phyloP scores from a whole-genome alignment of 805 yeast genomes.

The Candida parachauliodes region DNA sequence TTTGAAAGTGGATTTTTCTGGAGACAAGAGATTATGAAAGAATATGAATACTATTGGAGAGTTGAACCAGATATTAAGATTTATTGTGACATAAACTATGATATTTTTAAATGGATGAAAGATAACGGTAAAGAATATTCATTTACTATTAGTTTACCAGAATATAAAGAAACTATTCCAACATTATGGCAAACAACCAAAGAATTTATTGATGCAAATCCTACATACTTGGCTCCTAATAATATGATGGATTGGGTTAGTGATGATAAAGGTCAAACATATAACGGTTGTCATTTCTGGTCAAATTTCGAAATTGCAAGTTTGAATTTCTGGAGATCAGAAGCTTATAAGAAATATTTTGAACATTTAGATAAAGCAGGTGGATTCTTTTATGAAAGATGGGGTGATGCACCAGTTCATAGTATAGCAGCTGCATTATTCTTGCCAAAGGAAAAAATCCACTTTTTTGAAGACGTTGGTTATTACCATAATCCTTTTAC shows the following conservation, averaged over 20 bases:
- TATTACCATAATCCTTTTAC: slow-evolving; percentile 80
- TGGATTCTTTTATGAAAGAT: slow-evolving; percentile 84
- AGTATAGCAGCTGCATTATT: slow-evolving; percentile 81
- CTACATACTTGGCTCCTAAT: slow-evolving; percentile 56
- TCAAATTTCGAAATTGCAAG: slow-evolving; percentile 80
- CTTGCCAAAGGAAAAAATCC: slow-evolving; percentile 63
- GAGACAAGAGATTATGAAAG: slow-evolving; percentile 65
- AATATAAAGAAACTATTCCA: slow-evolving; percentile 80
- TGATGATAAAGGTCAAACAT: slow-evolving; percentile 72
- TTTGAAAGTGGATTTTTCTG: slow-evolving; percentile 83
- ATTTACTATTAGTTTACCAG: slow-evolving; percentile 77
- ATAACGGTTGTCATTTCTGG: slow-evolving; percentile 86
- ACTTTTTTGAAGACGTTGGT: slow-evolving; percentile 80
- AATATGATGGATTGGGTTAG: slow-evolving; percentile 67
- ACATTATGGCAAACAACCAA: slow-evolving; percentile 76
- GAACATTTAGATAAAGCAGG: slow-evolving; percentile 71
- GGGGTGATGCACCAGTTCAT: slow-evolving; percentile 94
- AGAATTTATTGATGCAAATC: slow-evolving; percentile 57
- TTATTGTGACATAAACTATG: slow-evolving; percentile 79
- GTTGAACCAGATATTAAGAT: slow-evolving; percentile 81
- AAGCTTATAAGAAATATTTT: slow-evolving; percentile 66
- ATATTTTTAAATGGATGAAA: slow-evolving; percentile 78
- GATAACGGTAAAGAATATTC: slow-evolving; percentile 76
- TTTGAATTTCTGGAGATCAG: slow-evolving; percentile 68
- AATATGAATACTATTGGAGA: slow-evolving; percentile 90